These are phyloP conservation scores for Metschnikowia vanudenii DNA, from an alignment of 805 yeast genomes.

Conservation along the genomic window DNA sequence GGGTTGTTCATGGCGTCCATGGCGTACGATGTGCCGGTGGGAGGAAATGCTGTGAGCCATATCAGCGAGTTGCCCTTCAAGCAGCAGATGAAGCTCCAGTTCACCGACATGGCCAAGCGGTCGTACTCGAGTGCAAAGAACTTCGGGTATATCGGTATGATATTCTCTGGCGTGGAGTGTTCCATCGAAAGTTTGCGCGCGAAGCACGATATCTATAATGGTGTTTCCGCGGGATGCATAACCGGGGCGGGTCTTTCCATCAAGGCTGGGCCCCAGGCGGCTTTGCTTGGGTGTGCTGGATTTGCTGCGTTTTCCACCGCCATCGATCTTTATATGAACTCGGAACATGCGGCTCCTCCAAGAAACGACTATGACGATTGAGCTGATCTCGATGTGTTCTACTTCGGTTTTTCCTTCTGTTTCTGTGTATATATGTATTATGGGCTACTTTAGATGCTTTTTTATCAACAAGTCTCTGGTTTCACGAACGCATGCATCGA, in stretches of 20 bases:
- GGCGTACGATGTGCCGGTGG: conserved; percentile 80
- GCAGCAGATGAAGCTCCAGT: conserved; percentile 90
- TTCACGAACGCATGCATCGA: no score
- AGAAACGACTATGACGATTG: conserved; percentile 73
- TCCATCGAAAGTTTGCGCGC: conserved; percentile 22
- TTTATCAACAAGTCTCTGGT: no score
- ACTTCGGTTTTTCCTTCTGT: no score
- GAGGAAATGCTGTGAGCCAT: conserved; percentile 52
- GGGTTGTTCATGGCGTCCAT: conserved; percentile 89
- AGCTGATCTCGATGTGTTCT: not conserved
- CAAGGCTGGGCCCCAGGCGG: conserved; percentile 92
- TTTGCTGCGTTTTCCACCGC: conserved; percentile 95
- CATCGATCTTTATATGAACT: conserved; percentile 27
- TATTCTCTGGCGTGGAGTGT: conserved; percentile 23
- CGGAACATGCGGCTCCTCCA: conserved; percentile 57
- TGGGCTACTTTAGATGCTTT: no score
- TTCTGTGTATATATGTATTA: conserved; percentile 11
- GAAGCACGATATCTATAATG: conserved; percentile 88
- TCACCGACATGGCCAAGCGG: conserved; percentile 87
- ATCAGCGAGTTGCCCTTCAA: conserved; percentile 84
- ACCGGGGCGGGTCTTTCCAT: conserved; percentile 96
- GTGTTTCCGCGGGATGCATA: conserved; percentile 89
- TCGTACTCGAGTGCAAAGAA: conserved; percentile 89
- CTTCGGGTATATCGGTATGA: conserved; percentile 43
- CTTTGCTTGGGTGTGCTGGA: conserved; percentile 91